These are phyloP conservation scores for Candida ulmi DNA, from an alignment of 805 yeast species.

Conservation along the genomic window DNA sequence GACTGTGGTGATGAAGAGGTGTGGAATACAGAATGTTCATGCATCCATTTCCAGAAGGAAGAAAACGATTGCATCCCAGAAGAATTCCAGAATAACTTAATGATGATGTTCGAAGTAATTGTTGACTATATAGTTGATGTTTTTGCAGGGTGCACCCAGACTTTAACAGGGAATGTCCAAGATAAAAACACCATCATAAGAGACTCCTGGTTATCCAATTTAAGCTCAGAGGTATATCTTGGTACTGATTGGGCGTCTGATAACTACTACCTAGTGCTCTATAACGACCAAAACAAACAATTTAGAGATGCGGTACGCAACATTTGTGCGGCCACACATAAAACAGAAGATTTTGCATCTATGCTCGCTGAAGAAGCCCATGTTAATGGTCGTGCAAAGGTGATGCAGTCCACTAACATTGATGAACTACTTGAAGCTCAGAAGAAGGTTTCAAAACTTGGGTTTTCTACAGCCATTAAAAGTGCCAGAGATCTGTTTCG, in stretches of 20 bases:
- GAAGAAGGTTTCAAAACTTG: constrained; percentile 52
- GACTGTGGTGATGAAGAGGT: constrained; percentile 91
- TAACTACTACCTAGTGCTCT: constrained; percentile 49
- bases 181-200: constrained; percentile 23
- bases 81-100: constrained; percentile 33
- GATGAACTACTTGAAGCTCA: constrained; percentile 48
- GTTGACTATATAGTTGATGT: constrained; percentile 62
- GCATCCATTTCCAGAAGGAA: constrained; percentile 34
- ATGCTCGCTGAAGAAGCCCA: constrained; percentile 69
- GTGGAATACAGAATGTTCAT: constrained; percentile 51
- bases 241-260: constrained; percentile 38
- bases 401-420: constrained; percentile 51
- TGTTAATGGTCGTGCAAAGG: constrained; percentile 61
- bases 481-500: constrained; percentile 65
- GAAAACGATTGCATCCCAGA: no score
- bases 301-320: constrained; percentile 67
- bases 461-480: constrained; percentile 60
- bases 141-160: constrained; percentile 34
- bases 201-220: constrained; percentile 29
- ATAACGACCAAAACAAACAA: constrained; percentile 79
- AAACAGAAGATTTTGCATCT: constrained; percentile 57
- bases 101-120: constrained; percentile 37
- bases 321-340: constrained; percentile 57
- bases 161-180: constrained; percentile 16
- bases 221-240: constrained; percentile 37